phyloP scores from a whole-genome alignment of 2,329 filamentous ascomycete genomes.

The Fusarium hostae region DNA sequence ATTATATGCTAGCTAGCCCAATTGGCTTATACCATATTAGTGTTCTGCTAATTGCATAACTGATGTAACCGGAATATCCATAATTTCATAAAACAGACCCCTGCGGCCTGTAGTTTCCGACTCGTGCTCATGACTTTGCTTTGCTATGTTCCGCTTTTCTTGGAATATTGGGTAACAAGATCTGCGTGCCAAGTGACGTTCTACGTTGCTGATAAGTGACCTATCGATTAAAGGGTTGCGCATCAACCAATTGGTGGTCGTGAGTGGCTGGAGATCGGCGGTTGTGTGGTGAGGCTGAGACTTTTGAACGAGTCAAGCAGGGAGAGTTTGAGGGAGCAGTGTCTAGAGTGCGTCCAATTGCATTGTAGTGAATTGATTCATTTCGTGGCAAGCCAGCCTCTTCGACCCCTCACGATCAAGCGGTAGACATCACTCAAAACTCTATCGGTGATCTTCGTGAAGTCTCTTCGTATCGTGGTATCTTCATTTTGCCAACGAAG shows the following conservation, averaged over 20 bases:
- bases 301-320: conserved; percentile 15
- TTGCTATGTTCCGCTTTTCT: neutral
- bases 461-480: neutral
- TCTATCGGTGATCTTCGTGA: neutral
- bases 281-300: conserved; percentile 18
- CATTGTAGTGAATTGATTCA: neutral
- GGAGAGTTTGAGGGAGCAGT: neutral
- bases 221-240: neutral
- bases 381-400: neutral
- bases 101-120: neutral
- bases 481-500: neutral
- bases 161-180: neutral
- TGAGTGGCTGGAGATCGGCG: neutral
- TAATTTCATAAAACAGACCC: too few relatives aligned
- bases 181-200: conserved; percentile 8
- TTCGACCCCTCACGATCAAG: neutral
- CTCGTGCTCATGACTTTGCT: conserved; percentile 1
- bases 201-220: neutral
- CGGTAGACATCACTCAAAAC: neutral
- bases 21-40: too few relatives aligned
- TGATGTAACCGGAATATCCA: too few relatives aligned
- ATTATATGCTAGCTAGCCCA: too few relatives aligned
- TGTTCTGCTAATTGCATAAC: too few relatives aligned
- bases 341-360: neutral
- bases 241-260: neutral